These are phyloP conservation scores for Sporopachydermia lactativora DNA, from an alignment of 805 yeast species.

Conservation along the genomic window DNA sequence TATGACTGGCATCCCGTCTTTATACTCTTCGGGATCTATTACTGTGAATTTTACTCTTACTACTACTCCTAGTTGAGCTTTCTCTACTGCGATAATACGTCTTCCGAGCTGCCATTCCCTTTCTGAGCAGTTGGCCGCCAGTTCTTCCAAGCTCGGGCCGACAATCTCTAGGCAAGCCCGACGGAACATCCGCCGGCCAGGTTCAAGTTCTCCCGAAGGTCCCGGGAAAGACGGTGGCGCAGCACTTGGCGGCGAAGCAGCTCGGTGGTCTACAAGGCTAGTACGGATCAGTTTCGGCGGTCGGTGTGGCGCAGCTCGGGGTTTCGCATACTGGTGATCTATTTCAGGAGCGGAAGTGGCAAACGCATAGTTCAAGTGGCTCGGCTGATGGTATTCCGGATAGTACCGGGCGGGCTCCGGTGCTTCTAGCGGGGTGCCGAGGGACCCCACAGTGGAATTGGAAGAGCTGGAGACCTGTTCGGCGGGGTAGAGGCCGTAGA, in stretches of 20 bases:
- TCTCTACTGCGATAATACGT: background rate
- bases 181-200: no score
- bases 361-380: no score
- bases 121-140: background rate
- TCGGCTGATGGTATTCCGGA: no score
- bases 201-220: no score
- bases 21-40: constrained; percentile 22
- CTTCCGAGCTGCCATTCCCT: background rate
- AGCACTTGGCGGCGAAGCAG: background rate
- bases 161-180: background rate
- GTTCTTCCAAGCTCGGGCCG: background rate
- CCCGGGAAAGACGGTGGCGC: background rate
- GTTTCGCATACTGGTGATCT: no score
- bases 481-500: no score
- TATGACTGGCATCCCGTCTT: constrained; percentile 29
- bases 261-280: background rate
- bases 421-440: no score
- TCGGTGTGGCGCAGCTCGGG: no score
- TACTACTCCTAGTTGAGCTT: background rate
- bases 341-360: no score
- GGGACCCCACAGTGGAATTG: no score
- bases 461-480: no score
- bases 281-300: background rate
- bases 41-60: constrained; percentile 26
- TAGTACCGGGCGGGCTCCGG: no score